Base-by-base conservation (phyloP, 306 rosid genomes). In the Begonia fuchsioides region DNA sequence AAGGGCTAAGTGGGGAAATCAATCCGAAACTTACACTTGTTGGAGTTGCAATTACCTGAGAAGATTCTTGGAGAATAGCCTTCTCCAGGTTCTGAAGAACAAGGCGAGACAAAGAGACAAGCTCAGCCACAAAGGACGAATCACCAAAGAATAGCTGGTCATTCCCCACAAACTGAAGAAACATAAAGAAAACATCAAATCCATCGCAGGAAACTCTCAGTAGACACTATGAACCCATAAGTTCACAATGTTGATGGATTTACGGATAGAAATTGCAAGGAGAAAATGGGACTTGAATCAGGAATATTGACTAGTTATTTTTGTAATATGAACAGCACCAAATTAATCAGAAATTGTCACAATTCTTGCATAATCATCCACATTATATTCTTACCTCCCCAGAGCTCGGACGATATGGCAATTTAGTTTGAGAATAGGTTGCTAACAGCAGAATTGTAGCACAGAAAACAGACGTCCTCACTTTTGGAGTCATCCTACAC, bases 401-500 rank as follows among this genome's bases (percentile, higher is more conserved):
- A 64, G 63, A 53, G 64, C 56, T 66, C 47, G 77, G 76, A 58
- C 66, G 82, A 67, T 84, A 84, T 48, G 97, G 97, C 32, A 88
- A 76, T 52, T 61, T 69, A 50, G 56, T 68, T 65, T 88, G 97
- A 51, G 97, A 74, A 50, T 68, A 59, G 54, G 95, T 58, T n/a
- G 93, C 68, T 61, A 74, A 50, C 49, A 88, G 68, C 47, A 76
- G 62, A 70, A 88, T 51, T 62, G 76, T 52, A 16, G 83, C 67
- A 51, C 87, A 81, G 49, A 72, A 72, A 60, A 72, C 48, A 41
- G 44, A 71, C 51, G 69, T 66, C 75, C 70, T 76, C 80, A 78
- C 65, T 66, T 69, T 79, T 68, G 80, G 76, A 56, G 82, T 83
- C 63, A 79, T 62, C 90, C 97, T 88, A 61, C 54, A 74, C 45